These are phyloP conservation scores for Teunomyces gatunensis DNA, from an alignment of 805 yeast genomes.

Conservation along the genomic window DNA sequence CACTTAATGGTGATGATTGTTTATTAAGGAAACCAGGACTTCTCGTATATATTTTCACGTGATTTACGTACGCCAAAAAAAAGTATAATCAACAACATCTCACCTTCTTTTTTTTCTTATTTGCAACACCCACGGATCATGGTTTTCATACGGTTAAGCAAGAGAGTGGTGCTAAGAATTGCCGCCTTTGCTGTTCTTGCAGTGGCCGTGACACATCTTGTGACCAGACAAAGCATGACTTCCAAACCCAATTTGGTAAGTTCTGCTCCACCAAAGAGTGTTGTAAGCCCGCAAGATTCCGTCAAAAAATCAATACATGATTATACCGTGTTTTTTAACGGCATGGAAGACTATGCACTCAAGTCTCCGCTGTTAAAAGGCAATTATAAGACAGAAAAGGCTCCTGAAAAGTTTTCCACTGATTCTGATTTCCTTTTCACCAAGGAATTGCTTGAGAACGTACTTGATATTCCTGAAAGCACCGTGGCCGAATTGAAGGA, in stretches of 20 bases:
- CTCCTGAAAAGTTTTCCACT: slow-evolving; percentile 41
- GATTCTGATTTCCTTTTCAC: slow-evolving; percentile 43
- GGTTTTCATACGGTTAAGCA: background rate
- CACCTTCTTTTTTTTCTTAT: too few species aligned
- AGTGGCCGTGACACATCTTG: background rate
- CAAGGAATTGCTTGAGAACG: slow-evolving; percentile 42
- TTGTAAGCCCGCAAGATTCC: background rate
- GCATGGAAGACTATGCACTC: slow-evolving; percentile 34
- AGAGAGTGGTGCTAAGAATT: background rate
- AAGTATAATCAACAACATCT: too few species aligned
- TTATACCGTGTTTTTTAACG: slow-evolving; percentile 30
- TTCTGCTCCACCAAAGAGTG: background rate
- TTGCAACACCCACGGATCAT: background rate
- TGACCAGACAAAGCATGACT: background rate
- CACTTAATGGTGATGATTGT: too few species aligned
- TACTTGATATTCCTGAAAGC: slow-evolving; percentile 39
- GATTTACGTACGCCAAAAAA: too few species aligned
- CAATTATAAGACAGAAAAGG: slow-evolving; percentile 42
- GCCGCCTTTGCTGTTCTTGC: background rate
- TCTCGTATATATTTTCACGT: too few species aligned
- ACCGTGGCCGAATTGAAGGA: slow-evolving; percentile 32
- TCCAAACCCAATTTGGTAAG: background rate
- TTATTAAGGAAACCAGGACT: too few species aligned
- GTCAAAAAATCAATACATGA: slow-evolving; percentile 14
- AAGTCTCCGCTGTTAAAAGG: slow-evolving; percentile 38